phyloP scores from a whole-genome alignment of 208 protist genomes.

The Tritrichomonas musculus region DNA sequence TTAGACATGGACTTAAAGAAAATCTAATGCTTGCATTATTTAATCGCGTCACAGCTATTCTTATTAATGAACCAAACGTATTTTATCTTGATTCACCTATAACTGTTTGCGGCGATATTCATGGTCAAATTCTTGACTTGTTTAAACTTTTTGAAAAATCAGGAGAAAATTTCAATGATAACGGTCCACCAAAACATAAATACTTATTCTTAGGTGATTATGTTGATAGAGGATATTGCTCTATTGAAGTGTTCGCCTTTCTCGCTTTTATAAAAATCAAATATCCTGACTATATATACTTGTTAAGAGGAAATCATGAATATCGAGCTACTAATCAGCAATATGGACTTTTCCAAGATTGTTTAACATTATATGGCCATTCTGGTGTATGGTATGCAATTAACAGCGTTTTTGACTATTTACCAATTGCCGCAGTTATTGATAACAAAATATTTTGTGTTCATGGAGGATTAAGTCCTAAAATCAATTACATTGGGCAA shows the following conservation, averaged over 20 bases:
- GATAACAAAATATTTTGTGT: background rate
- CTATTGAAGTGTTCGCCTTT: background rate
- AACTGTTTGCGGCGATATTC: background rate
- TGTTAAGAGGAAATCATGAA: background rate
- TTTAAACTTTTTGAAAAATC: background rate
- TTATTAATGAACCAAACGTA: background rate
- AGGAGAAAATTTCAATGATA: background rate
- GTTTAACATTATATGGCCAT: background rate
- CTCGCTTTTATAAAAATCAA: background rate
- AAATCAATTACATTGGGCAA: too few species aligned
- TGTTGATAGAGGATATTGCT: background rate
- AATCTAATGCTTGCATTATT: background rate
- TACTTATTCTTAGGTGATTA: background rate
- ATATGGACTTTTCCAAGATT: background rate
- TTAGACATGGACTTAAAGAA: too few species aligned
- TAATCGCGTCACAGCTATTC: background rate
- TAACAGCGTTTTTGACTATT: background rate
- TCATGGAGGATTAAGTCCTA: background rate
- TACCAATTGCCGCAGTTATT: background rate
- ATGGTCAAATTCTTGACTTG: slow-evolving; percentile 5
- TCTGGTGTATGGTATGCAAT: background rate
- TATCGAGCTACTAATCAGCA: background rate
- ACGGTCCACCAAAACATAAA: too few species aligned
- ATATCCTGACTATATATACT: background rate
- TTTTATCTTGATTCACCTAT: background rate